Percentiles rank a stretch among this genome's conserved stretches.
phyloP scores from a whole-genome alignment of 163 green algal genomes.

The Chlorella variabilis region DNA sequence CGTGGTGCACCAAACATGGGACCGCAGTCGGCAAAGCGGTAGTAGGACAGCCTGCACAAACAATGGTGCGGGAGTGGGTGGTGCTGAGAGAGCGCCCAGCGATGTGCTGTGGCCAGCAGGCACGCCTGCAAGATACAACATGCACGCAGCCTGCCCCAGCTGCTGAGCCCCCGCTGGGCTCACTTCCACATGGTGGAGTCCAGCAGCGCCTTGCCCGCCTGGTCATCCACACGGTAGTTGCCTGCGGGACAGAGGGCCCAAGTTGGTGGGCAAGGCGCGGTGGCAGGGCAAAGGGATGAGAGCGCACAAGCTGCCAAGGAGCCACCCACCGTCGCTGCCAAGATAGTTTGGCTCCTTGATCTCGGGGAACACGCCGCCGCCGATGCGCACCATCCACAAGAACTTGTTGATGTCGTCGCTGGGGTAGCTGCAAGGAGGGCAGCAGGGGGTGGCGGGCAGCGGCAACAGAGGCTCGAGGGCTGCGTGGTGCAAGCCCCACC shows the following conservation, averaged over 20 bases:
- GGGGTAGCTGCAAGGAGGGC: constrained; percentile 67
- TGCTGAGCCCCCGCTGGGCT: background rate
- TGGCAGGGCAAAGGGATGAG: too few species aligned
- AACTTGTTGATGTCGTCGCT: constrained; percentile 99
- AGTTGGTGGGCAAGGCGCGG: too few species aligned
- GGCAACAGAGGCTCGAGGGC: too few species aligned
- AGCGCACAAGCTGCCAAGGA: too few species aligned
- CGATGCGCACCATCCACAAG: constrained; percentile 96
- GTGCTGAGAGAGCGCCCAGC: background rate
- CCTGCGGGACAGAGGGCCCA: constrained; percentile 35
- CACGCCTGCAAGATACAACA: background rate
- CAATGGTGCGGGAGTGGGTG: too few species aligned
- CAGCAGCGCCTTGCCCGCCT: constrained; percentile 78
- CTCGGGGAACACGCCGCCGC: constrained; percentile 90
- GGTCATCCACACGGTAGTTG: constrained; percentile 84
- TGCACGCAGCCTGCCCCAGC: too few species aligned
- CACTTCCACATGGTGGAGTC: constrained; percentile 93
- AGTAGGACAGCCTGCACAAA: constrained; percentile 86
- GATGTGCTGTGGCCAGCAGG: too few species aligned
- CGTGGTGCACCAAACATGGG: constrained; percentile 60
- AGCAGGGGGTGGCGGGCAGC: too few species aligned
- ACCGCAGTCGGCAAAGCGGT: constrained; percentile 82
- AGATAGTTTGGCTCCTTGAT: constrained; percentile 94
- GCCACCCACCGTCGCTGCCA: constrained; percentile 10
- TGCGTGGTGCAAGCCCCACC: too few species aligned